Conservation (phyloP, 1,139 yeast species). For the Saccharomyces hybrid region DNA sequence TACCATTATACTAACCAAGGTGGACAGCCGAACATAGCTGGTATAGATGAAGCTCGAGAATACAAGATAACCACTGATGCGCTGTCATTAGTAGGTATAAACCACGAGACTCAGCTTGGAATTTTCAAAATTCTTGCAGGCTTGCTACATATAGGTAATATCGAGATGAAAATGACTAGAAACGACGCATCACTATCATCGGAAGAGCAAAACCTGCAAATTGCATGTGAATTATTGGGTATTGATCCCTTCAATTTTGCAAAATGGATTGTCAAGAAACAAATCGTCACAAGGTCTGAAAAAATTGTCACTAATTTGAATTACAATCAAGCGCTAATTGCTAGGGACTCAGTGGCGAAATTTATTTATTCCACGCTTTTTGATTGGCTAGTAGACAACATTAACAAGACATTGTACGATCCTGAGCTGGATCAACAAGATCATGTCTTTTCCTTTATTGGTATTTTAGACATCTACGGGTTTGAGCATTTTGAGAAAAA, state of each 20-base stretch:
- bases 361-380: slow-evolving; percentile 86
- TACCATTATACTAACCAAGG: slow-evolving; percentile 88
- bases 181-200: slow-evolving; percentile 74
- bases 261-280: slow-evolving; percentile 91
- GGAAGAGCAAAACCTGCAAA: slow-evolving; percentile 76
- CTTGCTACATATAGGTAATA: slow-evolving; percentile 86
- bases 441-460: slow-evolving; percentile 68
- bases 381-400: slow-evolving; percentile 88
- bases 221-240: slow-evolving; percentile 82
- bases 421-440: slow-evolving; percentile 44
- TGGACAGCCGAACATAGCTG: slow-evolving; percentile 61
- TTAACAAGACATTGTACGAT: slow-evolving; percentile 74
- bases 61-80: slow-evolving; percentile 71
- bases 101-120: slow-evolving; percentile 48
- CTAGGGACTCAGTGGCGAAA: slow-evolving; percentile 93
- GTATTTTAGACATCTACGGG: slow-evolving; percentile 95
- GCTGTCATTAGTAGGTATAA: slow-evolving; percentile 68
- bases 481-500: slow-evolving; percentile 92
- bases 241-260: slow-evolving; percentile 67
- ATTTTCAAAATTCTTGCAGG: slow-evolving; percentile 82
- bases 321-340: slow-evolving; percentile 80
- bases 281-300: slow-evolving; percentile 86
- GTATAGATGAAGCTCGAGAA: slow-evolving; percentile 77
- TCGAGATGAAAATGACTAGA: slow-evolving; percentile 78
- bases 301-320: slow-evolving; percentile 79